These are phyloP conservation scores for Lentinus tigrinus DNA, from an alignment of 768 basidiomycete species.

Conservation along the genomic window DNA sequence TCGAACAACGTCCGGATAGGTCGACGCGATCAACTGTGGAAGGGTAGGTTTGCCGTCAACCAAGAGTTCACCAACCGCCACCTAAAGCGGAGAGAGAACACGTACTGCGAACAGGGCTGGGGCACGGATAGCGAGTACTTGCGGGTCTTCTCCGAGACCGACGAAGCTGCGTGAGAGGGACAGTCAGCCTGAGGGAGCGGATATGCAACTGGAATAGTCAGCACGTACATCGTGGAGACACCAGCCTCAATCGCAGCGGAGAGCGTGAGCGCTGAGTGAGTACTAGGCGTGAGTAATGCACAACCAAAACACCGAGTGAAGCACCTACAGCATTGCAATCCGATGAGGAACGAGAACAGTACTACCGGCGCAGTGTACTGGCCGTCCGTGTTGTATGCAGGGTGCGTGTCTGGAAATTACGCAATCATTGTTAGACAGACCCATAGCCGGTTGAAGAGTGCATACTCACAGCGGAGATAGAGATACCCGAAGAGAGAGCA, in stretches of 20 bases:
- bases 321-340: conserved; percentile 60
- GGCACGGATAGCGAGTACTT: conserved; percentile 69
- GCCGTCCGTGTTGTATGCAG: conserved; percentile 70
- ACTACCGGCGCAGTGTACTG: conserved; percentile 78
- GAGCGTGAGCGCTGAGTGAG: conserved; percentile 55
- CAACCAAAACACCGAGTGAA: too few relatives aligned
- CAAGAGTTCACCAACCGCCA: too few relatives aligned
- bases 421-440: background rate
- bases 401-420: conserved; percentile 59
- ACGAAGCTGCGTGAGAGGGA: conserved; percentile 62
- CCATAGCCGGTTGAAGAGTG: too few relatives aligned
- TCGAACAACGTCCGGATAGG: conserved; percentile 69
- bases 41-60: too few relatives aligned
- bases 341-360: conserved; percentile 80
- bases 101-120: conserved; percentile 67
- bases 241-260: conserved; percentile 80
- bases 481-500: conserved; percentile 76
- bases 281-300: too few relatives aligned
- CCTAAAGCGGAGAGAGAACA: background rate
- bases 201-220: background rate
- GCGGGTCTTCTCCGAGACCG: conserved; percentile 81
- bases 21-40: conserved; percentile 61
- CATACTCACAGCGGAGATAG: conserved; percentile 63
- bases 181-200: background rate
- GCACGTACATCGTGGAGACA: conserved; percentile 76